Evolutionary conservation across 306 rosid genomes (phyloP).

Genomic region (Prunus mume): DNA sequence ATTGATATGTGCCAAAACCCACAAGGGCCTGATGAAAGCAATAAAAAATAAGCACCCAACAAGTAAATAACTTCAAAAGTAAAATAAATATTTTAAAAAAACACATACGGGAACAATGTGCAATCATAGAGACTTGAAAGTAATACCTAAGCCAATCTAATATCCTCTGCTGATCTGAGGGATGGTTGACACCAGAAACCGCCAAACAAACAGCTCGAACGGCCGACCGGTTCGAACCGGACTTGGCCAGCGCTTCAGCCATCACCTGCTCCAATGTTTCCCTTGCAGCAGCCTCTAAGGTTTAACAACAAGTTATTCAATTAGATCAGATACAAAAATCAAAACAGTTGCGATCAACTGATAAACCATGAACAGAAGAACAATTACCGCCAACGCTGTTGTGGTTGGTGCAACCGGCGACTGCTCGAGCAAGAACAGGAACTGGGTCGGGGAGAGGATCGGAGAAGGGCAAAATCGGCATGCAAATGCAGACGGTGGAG

Average conservation of each 20-base stretch:
- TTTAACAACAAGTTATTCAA: background rate
- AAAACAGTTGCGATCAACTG: background rate
- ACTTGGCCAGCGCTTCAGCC: constrained; percentile 76
- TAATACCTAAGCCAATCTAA: constrained; percentile 75
- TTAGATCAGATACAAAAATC: background rate
- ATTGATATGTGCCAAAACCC: background rate
- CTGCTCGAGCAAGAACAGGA: constrained; percentile 73
- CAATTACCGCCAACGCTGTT: constrained; percentile 84
- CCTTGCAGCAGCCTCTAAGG: constrained; percentile 79
- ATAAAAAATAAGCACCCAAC: background rate
- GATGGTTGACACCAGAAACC: constrained; percentile 91
- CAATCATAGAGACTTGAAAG: background rate
- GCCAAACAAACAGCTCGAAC: constrained; percentile 94
- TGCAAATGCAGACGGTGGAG: constrained; percentile 82
- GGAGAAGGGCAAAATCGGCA: constrained; percentile 51
- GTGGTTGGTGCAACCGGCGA: constrained; percentile 92
- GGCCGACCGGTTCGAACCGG: constrained; percentile 71
- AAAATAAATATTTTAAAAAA: too few species aligned
- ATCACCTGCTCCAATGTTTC: constrained; percentile 86
- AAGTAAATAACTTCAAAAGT: too few species aligned
- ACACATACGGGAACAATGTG: background rate
- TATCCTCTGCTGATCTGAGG: constrained; percentile 78
- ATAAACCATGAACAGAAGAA: background rate
- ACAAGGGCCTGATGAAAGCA: background rate
- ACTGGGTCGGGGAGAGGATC: constrained; percentile 52